Percentiles rank a stretch among this genome's conserved stretches.
These are phyloP conservation scores for Corrigiola litoralis DNA, from an alignment of 179 eudicot genomes.

Conservation along the genomic window DNA sequence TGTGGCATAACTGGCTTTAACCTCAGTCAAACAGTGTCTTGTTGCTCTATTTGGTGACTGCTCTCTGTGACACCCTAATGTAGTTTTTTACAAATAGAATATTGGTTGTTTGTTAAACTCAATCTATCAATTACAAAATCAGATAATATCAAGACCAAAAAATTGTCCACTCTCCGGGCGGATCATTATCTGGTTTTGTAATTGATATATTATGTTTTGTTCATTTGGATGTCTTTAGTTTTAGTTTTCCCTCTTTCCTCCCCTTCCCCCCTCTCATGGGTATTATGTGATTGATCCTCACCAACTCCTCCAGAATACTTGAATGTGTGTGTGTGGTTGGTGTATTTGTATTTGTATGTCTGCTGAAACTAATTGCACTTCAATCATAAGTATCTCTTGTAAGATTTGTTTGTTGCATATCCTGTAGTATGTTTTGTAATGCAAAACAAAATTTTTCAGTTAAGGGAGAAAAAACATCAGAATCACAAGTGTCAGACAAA, in stretches of 20 bases:
- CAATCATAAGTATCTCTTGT: background rate
- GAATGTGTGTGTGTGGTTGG: background rate
- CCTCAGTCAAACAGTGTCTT: background rate
- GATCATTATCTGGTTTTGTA: too few relatives aligned
- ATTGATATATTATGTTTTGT: background rate
- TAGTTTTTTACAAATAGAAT: too few relatives aligned
- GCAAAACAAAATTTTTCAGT: conserved; percentile 27
- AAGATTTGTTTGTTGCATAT: conserved; percentile 12
- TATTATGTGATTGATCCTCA: too few relatives aligned
- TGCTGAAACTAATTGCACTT: background rate
- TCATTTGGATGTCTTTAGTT: background rate
- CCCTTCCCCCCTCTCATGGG: too few relatives aligned
- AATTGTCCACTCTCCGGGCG: too few relatives aligned
- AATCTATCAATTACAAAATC: background rate
- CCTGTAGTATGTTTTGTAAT: conserved; percentile 10
- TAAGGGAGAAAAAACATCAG: conserved; percentile 18
- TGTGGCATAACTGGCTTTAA: too few relatives aligned
- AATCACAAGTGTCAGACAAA: conserved; percentile 28
- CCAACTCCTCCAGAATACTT: background rate
- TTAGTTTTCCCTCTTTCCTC: too few relatives aligned
- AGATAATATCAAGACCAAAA: background rate
- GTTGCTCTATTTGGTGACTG: background rate
- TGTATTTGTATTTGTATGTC: background rate
- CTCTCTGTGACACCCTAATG: background rate
- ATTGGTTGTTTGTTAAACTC: background rate